A percentile compares a stretch with the other conserved stretches of the same genome.
These are phyloP conservation scores for Wickerhamiella lipophila DNA, from an alignment of 805 yeast species.

Conservation along the genomic window DNA sequence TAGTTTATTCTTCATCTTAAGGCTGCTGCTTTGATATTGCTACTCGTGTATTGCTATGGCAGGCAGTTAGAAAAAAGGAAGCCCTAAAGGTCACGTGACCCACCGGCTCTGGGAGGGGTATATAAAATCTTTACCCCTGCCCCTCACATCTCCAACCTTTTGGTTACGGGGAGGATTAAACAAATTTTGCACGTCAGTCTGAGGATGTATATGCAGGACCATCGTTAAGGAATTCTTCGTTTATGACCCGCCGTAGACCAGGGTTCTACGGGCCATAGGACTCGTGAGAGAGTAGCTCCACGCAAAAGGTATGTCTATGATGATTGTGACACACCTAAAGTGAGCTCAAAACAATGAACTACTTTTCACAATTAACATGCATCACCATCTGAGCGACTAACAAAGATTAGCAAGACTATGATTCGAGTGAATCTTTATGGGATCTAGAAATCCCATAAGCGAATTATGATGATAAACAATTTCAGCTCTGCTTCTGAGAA, in stretches of 20 bases:
- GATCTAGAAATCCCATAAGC: neutral
- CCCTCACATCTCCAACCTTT: neutral
- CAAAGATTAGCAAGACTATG: slow-evolving; percentile 6
- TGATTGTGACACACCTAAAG: slow-evolving; percentile 7
- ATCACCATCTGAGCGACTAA: slow-evolving; percentile 24
- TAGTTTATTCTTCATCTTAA: too few species aligned
- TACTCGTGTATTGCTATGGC: neutral
- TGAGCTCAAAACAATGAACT: slow-evolving; percentile 11
- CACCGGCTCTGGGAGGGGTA: neutral
- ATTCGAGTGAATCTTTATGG: slow-evolving; percentile 8
- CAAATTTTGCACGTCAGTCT: slow-evolving; percentile 15
- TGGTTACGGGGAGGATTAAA: slow-evolving; percentile 20
- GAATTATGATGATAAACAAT: slow-evolving; percentile 21
- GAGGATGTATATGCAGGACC: slow-evolving; percentile 27
- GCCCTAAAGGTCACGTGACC: slow-evolving; percentile 7
- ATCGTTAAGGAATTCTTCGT: slow-evolving; percentile 25
- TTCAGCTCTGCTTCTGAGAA: slow-evolving; percentile 27
- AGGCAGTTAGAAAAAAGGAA: too few species aligned
- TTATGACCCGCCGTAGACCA: slow-evolving; percentile 19
- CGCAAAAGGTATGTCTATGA: slow-evolving; percentile 5
- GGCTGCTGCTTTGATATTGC: too few species aligned
- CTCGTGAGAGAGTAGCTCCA: neutral
- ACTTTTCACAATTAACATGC: slow-evolving; percentile 19
- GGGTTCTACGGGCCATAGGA: neutral
- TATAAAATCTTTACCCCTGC: neutral